Base-by-base conservation (phyloP, 2,329 filamentous ascomycete species). In the Talaromyces piceae region DNA sequence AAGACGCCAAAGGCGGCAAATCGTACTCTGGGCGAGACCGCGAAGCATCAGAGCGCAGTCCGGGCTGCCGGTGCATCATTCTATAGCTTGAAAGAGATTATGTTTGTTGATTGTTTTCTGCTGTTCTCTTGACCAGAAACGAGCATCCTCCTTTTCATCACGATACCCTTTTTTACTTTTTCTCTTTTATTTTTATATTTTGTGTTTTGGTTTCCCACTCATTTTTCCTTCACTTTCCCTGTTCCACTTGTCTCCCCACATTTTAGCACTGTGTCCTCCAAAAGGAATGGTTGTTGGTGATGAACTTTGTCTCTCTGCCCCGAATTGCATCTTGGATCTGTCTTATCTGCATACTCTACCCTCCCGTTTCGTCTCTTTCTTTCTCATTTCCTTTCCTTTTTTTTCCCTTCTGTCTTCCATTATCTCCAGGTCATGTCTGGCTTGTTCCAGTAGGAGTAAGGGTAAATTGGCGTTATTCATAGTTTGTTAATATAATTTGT, bases 1-100 rank as follows among this genome's bases (percentile, higher is more conserved):
- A 87, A 61, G 86, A 88, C 59, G 83, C 86, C 51, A 86, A 84
- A 63, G 79, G 80, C 28, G 77, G 79, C 53, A 87, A 85, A 67
- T 60, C 64, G 26, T 69, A 73, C 47, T 69, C 72, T 57, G 61
- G 70, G 37, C 73, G 79, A 55, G 73, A 77, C 50, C 67, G 73
- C 33, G 81, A 82, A 43, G 75, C 75, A 25, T 74, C 74, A 30
- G 79, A 82, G 54, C 71, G 74, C 57, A 78, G 74, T 49, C 77
- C 81, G 31, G 76, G 81, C 16, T 86, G 83, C 64, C 76, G 82
- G 56, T 86, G 83, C 64, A 73, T 84, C 49, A 81, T 87, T 54
- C 69, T 84, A 66, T 84, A 71, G 69, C 30, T 23, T 45, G 25
- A 20, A 25, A 9, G 16, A 25, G 11, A 25, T 4, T 45, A 9